Evolutionary conservation across 164 flowering plant species (phyloP), one percentile per base, ranked within the genome.

Genomic region (Amborella trichopoda): DNA sequence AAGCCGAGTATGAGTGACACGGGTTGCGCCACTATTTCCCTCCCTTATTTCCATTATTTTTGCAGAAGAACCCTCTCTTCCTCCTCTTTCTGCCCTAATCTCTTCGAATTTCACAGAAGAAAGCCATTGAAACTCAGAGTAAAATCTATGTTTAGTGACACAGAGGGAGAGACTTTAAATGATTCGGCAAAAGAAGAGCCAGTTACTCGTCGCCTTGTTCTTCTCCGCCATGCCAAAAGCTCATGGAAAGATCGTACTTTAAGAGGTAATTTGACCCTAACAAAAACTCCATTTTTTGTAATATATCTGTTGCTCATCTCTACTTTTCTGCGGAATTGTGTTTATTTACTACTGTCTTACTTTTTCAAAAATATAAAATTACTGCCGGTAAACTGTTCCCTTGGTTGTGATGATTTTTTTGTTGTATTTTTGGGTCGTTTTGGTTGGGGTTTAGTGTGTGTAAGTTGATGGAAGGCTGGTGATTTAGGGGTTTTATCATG

Each of bases 141-240:
- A 36, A n/a, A 5, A 56, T 39, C 49, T 53, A 14, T 65, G 68
- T 24, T 53, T 65, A 17, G 42, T 47, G 3, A 53, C 37, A 52
- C 27, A 28, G 54, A 63, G 27, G 56, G 44, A 32, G 38, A 50
- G 11, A 26, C 20, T n/a, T n/a, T n/a, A n/a, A n/a, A n/a, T n/a
- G n/a, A 9, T 28, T 58, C 17, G 41, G 20, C 8, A 22, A 38
- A 9, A 38, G 62, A 23, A 52, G 68, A 19, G 4, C 26, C 0
- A n/a, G 56, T 50, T 5, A 19, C 72, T 58, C 89, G 88, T 38
- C 88, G 94, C 25, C 74, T 84, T 38, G 73, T 84, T 55, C 72
- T 84, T 25, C 94, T 84, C 49, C 83, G 94, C 26, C 89, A 84
- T 23, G 94, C 89, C 6, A 41, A 70, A 36, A 84, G 94, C 42